phyloP scores from a whole-genome alignment of 164 flowering plant species.

The Pachysandra terminalis region DNA sequence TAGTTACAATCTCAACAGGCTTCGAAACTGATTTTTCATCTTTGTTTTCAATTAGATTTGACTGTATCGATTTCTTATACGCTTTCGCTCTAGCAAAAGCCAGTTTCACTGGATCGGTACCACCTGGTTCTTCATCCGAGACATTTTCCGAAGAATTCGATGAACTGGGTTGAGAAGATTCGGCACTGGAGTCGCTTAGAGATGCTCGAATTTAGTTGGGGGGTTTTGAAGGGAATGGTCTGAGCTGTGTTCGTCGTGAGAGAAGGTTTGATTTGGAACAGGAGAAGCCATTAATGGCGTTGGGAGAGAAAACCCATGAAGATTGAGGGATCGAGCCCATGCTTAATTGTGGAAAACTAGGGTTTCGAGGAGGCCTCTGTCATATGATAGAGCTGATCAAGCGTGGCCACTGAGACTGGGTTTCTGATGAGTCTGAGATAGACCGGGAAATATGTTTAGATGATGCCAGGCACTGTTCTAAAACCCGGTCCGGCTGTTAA shows the following conservation, averaged over 20 bases:
- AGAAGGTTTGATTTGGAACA: too few species aligned
- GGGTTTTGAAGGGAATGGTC: conserved; percentile 6
- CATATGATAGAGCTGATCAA: background rate
- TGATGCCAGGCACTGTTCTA: too few species aligned
- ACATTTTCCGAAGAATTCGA: conserved; percentile 14
- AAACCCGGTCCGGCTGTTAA: too few species aligned
- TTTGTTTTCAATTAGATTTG: conserved; percentile 7
- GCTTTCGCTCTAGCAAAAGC: conserved; percentile 33
- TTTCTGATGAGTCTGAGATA: background rate
- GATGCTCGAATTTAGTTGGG: conserved; percentile 33
- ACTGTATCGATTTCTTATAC: conserved; percentile 38
- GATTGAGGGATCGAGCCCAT: conserved; percentile 31
- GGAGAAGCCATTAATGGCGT: conserved; percentile 16
- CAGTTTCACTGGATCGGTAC: conserved; percentile 25
- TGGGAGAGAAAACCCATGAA: conserved; percentile 32
- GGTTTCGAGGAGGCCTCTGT: background rate
- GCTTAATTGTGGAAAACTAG: background rate
- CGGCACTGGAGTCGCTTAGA: conserved; percentile 24
- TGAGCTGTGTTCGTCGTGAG: conserved; percentile 12
- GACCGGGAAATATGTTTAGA: background rate
- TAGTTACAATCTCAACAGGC: conserved; percentile 8
- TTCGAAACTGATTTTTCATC: conserved; percentile 18
- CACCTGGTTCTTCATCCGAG: conserved; percentile 7
- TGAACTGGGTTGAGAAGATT: conserved; percentile 27
- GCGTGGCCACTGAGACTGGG: background rate